These are phyloP conservation scores for Tetragonia tetragonoides DNA, from an alignment of 148 eudicot genomes.

Conservation along the genomic window DNA sequence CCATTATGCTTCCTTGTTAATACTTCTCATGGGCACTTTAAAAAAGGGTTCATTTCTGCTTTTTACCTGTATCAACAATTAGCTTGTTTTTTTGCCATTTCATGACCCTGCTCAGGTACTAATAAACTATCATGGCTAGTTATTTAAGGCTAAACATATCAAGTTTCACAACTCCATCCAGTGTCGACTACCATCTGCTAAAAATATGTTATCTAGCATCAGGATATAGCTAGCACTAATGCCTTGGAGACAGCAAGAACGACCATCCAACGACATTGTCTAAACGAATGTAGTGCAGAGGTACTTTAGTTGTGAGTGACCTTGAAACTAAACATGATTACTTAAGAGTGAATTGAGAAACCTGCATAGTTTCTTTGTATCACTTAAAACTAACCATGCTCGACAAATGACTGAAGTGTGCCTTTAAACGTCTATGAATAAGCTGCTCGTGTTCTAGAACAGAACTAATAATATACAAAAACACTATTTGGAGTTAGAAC, in stretches of 20 bases:
- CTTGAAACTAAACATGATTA: neutral
- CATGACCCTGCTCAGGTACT: neutral
- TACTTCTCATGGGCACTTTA: neutral
- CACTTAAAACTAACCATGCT: too few species aligned
- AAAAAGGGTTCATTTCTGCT: neutral
- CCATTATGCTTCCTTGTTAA: neutral
- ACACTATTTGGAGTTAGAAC: too few species aligned
- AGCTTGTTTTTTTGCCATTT: neutral
- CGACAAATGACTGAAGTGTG: too few species aligned
- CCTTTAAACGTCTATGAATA: too few species aligned
- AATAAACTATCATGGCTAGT: neutral
- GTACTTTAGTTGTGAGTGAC: neutral
- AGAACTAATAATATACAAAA: too few species aligned
- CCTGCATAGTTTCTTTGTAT: too few species aligned
- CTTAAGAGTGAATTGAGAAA: neutral
- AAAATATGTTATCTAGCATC: too few species aligned
- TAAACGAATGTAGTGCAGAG: too few species aligned
- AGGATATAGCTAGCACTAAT: neutral
- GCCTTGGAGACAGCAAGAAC: too few species aligned
- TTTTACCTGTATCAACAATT: conserved; percentile 7
- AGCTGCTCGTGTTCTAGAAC: too few species aligned
- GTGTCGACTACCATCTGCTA: too few species aligned
- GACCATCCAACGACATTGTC: neutral
- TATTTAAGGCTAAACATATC: neutral
- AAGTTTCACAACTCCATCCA: too few species aligned